Base-by-base conservation (phyloP, 139 green algal species). In the Yamagishiella unicocca region DNA sequence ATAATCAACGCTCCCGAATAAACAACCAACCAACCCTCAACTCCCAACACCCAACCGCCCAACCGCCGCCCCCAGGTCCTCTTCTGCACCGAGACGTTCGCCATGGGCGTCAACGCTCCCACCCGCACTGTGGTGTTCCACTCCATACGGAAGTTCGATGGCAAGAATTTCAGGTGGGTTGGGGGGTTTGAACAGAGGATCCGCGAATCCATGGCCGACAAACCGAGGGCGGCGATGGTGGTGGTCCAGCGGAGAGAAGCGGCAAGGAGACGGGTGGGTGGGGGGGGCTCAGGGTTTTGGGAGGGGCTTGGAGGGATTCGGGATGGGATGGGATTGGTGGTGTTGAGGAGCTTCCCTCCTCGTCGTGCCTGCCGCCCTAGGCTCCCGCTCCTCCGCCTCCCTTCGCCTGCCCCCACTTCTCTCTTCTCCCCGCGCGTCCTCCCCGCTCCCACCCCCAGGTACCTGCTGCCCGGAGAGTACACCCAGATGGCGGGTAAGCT, bases 41-140 rank as follows among this genome's bases (percentile, higher is more conserved):
- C n/a, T n/a, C n/a, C n/a, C n/a, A n/a, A n/a, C n/a, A n/a, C n/a
- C n/a, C n/a, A n/a, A n/a, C n/a, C n/a, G n/a, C n/a, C n/a, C n/a
- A n/a, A n/a, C 33, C 66, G 6, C 31, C 66, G 8, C 42, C 17
- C 80, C n/a, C 84, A 95, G 89, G 93, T 97, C 37, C 94, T 99
- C 35, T 99, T 99, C 90, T 96, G 92, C 89, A 98, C 96, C 1
- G 97, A 99, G 93, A 99, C 97, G 25, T 99, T 99, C 94, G 97
- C 97, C 42, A 99, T 99, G 97, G 97, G 97, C 14, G 97, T 99
- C 42, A 99, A 99, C 82, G 97, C 97, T 0, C 97, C 97, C 31
- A 97, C 97, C 1, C 92, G 96, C 83, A 96, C 95, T 0, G 97
- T 99, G n/a, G 91, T 98, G 31, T 99, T 99, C 89, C 95, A 98